These are phyloP conservation scores for Eutrema heterophyllum DNA, from an alignment of 345 rosid species.

Conservation along the genomic window DNA sequence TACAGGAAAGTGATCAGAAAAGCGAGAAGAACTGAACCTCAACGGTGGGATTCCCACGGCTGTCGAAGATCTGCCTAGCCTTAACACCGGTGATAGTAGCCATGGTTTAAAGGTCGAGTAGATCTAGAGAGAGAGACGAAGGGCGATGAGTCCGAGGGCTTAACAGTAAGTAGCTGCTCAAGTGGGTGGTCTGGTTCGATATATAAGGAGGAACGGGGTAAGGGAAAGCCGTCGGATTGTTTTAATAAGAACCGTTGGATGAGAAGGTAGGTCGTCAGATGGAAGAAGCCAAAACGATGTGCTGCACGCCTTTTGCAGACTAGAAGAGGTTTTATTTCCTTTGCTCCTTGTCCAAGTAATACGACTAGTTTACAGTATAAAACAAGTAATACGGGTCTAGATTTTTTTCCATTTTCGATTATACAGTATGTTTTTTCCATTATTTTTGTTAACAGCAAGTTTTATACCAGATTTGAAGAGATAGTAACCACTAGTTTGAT, in stretches of 20 bases:
- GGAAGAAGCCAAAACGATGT: constrained; percentile 31
- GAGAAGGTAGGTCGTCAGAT: background rate
- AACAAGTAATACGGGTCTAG: too few species aligned
- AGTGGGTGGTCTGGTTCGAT: constrained; percentile 4
- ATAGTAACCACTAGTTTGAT: too few species aligned
- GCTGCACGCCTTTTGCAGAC: constrained; percentile 28
- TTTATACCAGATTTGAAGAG: background rate
- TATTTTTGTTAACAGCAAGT: background rate
- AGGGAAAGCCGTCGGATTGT: constrained; percentile 16
- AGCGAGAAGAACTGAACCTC: constrained; percentile 46
- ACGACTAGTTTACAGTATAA: too few species aligned
- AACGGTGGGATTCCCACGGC: constrained; percentile 98
- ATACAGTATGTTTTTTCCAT: background rate
- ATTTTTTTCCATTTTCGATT: too few species aligned
- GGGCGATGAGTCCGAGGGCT: constrained; percentile 29
- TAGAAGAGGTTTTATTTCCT: background rate
- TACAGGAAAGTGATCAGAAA: background rate
- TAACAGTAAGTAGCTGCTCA: background rate
- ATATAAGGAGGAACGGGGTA: background rate
- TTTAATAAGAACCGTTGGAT: constrained; percentile 17
- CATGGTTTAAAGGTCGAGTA: constrained; percentile 28
- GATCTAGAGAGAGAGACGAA: constrained; percentile 13
- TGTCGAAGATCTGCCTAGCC: constrained; percentile 95
- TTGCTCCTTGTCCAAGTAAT: background rate
- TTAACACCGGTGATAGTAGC: constrained; percentile 58